These are phyloP conservation scores for Neospora caninum DNA, from an alignment of 169 alveolate genomes.

Conservation along the genomic window DNA sequence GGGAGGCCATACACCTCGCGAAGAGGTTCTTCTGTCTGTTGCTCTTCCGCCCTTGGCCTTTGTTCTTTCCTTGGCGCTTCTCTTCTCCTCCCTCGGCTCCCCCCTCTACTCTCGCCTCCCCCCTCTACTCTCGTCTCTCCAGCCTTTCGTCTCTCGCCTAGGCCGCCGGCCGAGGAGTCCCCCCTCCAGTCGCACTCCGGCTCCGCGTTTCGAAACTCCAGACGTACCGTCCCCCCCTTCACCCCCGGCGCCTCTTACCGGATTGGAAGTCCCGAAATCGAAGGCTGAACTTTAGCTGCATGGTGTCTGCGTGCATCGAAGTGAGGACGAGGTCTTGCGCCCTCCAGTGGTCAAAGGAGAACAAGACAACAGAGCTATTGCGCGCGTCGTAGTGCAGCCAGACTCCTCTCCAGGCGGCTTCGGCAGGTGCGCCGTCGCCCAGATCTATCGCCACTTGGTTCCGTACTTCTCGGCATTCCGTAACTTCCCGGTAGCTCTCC, in stretches of 20 bases:
- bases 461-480: neutral
- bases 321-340: neutral
- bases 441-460: neutral
- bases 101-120: neutral
- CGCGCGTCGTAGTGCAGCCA: constrained; percentile 21
- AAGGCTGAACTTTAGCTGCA: neutral
- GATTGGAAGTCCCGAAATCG: neutral
- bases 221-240: neutral
- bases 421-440: neutral
- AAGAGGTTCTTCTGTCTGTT: neutral
- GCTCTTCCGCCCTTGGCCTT: neutral
- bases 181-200: neutral
- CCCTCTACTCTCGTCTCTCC: neutral
- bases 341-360: neutral
- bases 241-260: neutral
- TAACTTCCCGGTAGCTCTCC: neutral
- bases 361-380: neutral
- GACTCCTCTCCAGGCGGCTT: neutral
- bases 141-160: neutral
- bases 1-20: neutral
- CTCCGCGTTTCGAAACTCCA: neutral
- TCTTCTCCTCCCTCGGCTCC: neutral
- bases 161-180: neutral
- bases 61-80: neutral
- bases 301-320: neutral